phyloP scores from a whole-genome alignment of 2,329 filamentous ascomycete species.

The Coleophoma crateriformis region DNA sequence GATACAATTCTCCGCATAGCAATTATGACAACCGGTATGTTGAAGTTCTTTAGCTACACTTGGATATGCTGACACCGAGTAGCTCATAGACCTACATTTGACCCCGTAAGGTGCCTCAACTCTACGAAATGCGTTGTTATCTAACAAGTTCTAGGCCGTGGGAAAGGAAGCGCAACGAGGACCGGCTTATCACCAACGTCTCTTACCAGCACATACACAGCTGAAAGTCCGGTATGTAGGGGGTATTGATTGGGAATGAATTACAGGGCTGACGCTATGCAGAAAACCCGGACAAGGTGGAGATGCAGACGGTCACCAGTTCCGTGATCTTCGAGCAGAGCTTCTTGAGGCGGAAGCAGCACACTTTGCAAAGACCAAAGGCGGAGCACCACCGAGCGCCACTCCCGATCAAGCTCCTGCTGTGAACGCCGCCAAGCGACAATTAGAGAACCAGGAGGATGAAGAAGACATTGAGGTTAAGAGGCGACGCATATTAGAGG shows the following conservation, averaged over 20 bases:
- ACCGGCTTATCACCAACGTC: conserved; percentile 91
- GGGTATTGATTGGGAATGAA: not conserved
- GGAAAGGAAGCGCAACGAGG: conserved; percentile 94
- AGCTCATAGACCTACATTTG: conserved; percentile 86
- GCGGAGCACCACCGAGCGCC: conserved; percentile 39
- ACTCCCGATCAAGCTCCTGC: conserved; percentile 41
- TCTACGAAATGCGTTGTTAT: not conserved
- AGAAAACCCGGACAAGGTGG: conserved; percentile 86
- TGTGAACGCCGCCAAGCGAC: conserved; percentile 61
- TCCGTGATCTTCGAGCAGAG: conserved; percentile 81
- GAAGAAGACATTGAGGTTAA: conserved; percentile 76
- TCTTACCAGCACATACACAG: conserved; percentile 87
- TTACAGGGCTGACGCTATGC: conserved; percentile 15
- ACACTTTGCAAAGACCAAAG: conserved; percentile 81
- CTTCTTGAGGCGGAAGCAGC: conserved; percentile 83
- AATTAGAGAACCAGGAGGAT: conserved; percentile 45
- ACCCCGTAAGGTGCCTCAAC: conserved; percentile 61
- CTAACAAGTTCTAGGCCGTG: conserved; percentile 55
- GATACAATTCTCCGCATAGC: not conserved
- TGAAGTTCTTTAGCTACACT: not conserved
- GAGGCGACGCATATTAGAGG: conserved; percentile 78
- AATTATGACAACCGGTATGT: conserved; percentile 45
- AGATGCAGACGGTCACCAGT: conserved; percentile 57
- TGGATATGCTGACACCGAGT: conserved; percentile 26
- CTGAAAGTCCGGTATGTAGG: conserved; percentile 71